phyloP scores from a whole-genome alignment of 202 grass and related monocot genomes.

The Schoenoplectus tabernaemontani region DNA sequence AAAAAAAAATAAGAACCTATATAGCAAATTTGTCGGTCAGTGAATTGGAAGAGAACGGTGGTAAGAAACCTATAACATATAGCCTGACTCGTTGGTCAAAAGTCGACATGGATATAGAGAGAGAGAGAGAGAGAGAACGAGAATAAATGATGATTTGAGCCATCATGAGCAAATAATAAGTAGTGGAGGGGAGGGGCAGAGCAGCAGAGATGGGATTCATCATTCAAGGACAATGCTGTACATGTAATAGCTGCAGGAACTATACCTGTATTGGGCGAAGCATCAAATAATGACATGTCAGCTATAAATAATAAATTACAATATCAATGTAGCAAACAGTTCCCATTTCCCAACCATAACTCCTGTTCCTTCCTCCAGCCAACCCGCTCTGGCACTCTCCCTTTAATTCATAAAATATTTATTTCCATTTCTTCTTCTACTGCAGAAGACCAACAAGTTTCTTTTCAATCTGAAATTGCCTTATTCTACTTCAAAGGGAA shows the following conservation, averaged over 20 bases:
- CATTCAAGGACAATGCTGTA: constrained; percentile 6
- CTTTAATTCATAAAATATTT: background rate
- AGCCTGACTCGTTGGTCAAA: background rate
- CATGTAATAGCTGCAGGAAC: constrained; percentile 26
- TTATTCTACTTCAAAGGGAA: too few relatives aligned
- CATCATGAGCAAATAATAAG: constrained; percentile 32
- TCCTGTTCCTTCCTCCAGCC: constrained; percentile 8
- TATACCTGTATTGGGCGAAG: constrained; percentile 10
- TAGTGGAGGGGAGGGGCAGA: background rate
- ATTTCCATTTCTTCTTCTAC: background rate
- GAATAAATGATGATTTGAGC: constrained; percentile 26
- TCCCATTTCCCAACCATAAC: constrained; percentile 21
- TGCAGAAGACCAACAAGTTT: too few relatives aligned
- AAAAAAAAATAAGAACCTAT: background rate
- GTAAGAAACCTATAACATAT: background rate
- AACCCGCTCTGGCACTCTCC: background rate
- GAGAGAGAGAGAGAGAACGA: constrained; percentile 2
- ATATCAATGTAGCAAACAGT: constrained; percentile 22
- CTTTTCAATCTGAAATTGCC: too few relatives aligned
- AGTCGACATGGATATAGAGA: background rate
- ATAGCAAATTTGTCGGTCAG: background rate
- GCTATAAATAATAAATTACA: constrained; percentile 1
- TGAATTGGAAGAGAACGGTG: background rate
- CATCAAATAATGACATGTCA: constrained; percentile 2
- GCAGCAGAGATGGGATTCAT: background rate